A percentile compares a stretch with the other conserved stretches of the same genome.
Conservation (phyloP, 2,329 filamentous ascomycete genomes). For the Colletotrichum lupini region DNA sequence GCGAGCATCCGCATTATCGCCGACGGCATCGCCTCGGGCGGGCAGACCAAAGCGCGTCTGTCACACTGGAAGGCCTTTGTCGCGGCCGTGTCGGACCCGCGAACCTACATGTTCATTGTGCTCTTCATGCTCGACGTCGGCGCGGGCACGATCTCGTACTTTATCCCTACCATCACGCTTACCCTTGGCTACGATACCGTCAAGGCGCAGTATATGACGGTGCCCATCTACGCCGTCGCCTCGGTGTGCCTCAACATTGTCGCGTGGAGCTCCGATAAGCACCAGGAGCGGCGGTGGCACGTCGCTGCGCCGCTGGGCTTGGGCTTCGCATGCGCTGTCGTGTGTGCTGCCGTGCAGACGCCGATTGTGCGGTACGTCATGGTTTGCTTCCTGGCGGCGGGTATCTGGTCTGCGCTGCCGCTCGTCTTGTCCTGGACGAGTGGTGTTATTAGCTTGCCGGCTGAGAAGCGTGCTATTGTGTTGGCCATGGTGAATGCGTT, state of each 20-base stretch:
- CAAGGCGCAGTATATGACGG: constrained; percentile 59
- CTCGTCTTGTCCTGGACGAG: constrained; percentile 44
- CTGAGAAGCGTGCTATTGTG: constrained; percentile 46
- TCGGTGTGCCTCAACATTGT: constrained; percentile 38
- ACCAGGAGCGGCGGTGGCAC: constrained; percentile 39
- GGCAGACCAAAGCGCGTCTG: constrained; percentile 39
- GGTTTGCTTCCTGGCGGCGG: constrained; percentile 42
- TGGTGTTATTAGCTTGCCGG: constrained; percentile 40
- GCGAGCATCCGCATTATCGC: constrained; percentile 59
- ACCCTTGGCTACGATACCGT: constrained; percentile 57
- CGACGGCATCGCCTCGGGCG: constrained; percentile 51
- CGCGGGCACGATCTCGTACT: constrained; percentile 62
- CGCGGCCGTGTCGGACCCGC: constrained; percentile 55
- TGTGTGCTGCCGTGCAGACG: constrained; percentile 39
- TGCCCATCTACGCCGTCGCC: constrained; percentile 44
- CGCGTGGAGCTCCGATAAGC: constrained; percentile 39
- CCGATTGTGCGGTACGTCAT: constrained; percentile 43
- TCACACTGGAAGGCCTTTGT: constrained; percentile 42
- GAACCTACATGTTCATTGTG: constrained; percentile 59
- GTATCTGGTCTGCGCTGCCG: constrained; percentile 41
- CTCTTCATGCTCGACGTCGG: constrained; percentile 61
- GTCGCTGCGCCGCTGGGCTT: constrained; percentile 35
- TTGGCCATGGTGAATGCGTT: constrained; percentile 45
- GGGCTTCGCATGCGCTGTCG: constrained; percentile 37
- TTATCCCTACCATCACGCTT: constrained; percentile 62